Conservation (phyloP, 805 yeast genomes). For the Barnettozyma salicaria region DNA sequence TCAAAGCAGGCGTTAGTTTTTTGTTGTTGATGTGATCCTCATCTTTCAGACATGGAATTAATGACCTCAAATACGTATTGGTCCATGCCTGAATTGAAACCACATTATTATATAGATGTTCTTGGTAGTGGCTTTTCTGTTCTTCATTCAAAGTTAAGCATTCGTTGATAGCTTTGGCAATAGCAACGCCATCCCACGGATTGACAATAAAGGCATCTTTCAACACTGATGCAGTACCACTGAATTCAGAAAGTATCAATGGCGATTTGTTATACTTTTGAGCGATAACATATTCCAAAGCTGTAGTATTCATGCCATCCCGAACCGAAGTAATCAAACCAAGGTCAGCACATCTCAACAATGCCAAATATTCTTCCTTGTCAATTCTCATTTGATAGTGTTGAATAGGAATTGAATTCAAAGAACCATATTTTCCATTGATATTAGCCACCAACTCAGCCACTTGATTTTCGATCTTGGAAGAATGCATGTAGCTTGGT, state of each 20-base stretch:
- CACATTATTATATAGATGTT: conserved; percentile 56
- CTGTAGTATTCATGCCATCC: conserved; percentile 96
- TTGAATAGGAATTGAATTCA: conserved; percentile 81
- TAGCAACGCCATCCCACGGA: conserved; percentile 96
- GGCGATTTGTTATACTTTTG: conserved; percentile 72
- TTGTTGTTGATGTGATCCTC: conserved; percentile 35
- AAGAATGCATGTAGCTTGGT: conserved; percentile 45
- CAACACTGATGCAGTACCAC: conserved; percentile 75
- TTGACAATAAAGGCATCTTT: conserved; percentile 77
- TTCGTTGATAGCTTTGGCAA: conserved; percentile 74
- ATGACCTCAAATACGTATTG: conserved; percentile 42
- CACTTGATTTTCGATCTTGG: conserved; percentile 71
- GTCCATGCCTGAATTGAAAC: conserved; percentile 82
- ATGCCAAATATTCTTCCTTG: conserved; percentile 82
- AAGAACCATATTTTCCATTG: conserved; percentile 77
- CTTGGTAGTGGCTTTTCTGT: conserved; percentile 41
- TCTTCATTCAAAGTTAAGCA: conserved; percentile 51
- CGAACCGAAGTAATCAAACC: conserved; percentile 86
- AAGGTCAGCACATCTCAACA: conserved; percentile 83
- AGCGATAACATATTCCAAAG: conserved; percentile 85
- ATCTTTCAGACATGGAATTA: conserved; percentile 29
- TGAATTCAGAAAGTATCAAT: conserved; percentile 83
- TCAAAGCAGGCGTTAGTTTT: conserved; percentile 72
- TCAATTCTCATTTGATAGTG: conserved; percentile 89
- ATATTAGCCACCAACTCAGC: conserved; percentile 76